Conservation (phyloP, 176 grass and related monocot species). For the Zea mays region DNA sequence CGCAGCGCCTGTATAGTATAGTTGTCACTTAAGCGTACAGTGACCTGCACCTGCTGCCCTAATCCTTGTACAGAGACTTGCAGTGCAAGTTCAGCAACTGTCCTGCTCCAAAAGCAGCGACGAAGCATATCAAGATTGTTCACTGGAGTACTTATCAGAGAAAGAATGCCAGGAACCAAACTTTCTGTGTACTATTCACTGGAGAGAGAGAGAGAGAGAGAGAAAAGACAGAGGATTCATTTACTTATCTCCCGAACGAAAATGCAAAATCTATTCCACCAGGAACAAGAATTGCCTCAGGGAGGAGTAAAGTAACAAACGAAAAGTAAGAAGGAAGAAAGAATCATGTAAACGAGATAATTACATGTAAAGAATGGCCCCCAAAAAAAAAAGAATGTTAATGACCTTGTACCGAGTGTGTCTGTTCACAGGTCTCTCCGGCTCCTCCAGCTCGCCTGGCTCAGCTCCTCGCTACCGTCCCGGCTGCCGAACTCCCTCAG, state of each 20-base stretch:
- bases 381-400: constrained; percentile 53
- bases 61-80: constrained; percentile 17
- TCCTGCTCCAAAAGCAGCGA: too few relatives aligned
- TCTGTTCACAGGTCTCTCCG: constrained; percentile 66
- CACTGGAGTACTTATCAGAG: not conserved
- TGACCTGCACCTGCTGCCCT: constrained; percentile 14
- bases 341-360: constrained; percentile 84
- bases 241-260: constrained; percentile 52
- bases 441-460: constrained; percentile 61
- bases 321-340: not conserved
- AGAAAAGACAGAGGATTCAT: constrained; percentile 32
- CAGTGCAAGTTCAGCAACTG: not conserved
- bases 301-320: not conserved
- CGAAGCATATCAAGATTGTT: too few relatives aligned
- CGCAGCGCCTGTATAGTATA: not conserved
- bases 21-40: constrained; percentile 25
- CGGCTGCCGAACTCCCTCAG: constrained; percentile 72
- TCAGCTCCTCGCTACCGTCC: constrained; percentile 76
- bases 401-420: constrained; percentile 38
- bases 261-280: constrained; percentile 62
- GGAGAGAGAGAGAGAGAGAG: not conserved
- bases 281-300: constrained; percentile 61
- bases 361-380: constrained; percentile 81
- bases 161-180: constrained; percentile 24
- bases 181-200: constrained; percentile 9